Evolutionary conservation across 78 protist species (phyloP).

Genomic region (Protostelium mycophagum): DNA sequence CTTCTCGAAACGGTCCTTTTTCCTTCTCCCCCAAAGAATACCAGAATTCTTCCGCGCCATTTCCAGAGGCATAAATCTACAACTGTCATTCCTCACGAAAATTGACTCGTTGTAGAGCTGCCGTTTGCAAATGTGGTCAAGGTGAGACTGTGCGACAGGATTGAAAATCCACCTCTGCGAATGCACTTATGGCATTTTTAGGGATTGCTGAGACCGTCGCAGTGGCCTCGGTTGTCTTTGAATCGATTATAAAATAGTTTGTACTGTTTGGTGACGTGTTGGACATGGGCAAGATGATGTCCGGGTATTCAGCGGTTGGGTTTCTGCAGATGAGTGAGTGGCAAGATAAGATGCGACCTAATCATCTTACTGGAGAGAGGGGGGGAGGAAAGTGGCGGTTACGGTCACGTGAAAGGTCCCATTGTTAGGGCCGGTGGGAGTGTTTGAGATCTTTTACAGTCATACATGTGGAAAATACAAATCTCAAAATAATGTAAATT

Average conservation of each 20-base stretch:
- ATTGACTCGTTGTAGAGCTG: no score
- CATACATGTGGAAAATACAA: no score
- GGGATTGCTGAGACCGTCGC: neutral
- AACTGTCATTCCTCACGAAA: no score
- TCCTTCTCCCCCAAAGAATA: neutral
- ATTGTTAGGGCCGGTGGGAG: neutral
- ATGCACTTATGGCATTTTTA: neutral
- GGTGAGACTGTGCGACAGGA: no score
- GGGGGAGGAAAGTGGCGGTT: neutral
- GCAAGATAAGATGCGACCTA: neutral
- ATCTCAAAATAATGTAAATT: no score
- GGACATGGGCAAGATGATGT: neutral
- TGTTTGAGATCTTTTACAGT: neutral
- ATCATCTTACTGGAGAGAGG: neutral
- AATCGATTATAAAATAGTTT: no score
- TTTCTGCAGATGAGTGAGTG: neutral
- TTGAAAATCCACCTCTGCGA: no score
- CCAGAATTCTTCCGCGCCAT: neutral
- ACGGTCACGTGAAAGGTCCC: neutral
- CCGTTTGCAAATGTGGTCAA: no score
- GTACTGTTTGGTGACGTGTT: neutral
- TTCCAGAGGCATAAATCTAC: neutral
- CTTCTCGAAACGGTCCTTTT: neutral
- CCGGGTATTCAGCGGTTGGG: neutral
- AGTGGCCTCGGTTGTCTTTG: no score